Percentiles rank a stretch among this genome's conserved stretches.
These are phyloP conservation scores for Wickerhamiella sorbophila DNA, from an alignment of 805 yeast species.

Conservation along the genomic window DNA sequence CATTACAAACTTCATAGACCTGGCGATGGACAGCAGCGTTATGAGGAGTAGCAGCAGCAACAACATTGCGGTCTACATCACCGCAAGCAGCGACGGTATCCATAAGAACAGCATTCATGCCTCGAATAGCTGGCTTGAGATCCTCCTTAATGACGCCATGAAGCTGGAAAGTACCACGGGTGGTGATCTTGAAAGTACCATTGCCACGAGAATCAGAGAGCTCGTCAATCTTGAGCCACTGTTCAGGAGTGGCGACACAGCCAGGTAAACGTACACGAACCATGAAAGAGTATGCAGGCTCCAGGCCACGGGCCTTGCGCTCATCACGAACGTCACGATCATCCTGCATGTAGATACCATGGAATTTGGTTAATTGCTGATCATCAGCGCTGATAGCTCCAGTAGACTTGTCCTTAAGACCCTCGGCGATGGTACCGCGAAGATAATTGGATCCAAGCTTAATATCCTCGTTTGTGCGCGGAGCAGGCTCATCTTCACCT, in stretches of 20 bases:
- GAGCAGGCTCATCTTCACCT: conserved; percentile 82
- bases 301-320: conserved; percentile 81
- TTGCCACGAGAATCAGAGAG: conserved; percentile 72
- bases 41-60: conserved; percentile 77
- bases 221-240: conserved; percentile 77
- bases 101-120: conserved; percentile 77
- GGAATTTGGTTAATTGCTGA: conserved; percentile 92
- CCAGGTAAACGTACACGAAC: conserved; percentile 92
- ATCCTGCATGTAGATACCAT: conserved; percentile 97
- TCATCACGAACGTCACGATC: conserved; percentile 92
- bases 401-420: conserved; percentile 63
- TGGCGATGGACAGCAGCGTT: conserved; percentile 72
- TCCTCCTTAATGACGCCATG: conserved; percentile 89
- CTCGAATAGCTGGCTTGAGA: conserved; percentile 80
- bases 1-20: conserved; percentile 45
- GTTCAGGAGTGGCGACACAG: conserved; percentile 73
- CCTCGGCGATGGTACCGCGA: conserved; percentile 88
- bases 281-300: conserved; percentile 96
- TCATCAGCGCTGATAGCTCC: conserved; percentile 85
- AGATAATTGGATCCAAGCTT: conserved; percentile 73
- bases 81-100: conserved; percentile 98
- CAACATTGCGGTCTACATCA: conserved; percentile 93
- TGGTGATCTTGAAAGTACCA: conserved; percentile 85
- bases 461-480: conserved; percentile 90
- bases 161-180: conserved; percentile 92